These are phyloP conservation scores for Xylariales sp. DNA, from an alignment of 2,329 filamentous ascomycete genomes.

Conservation along the genomic window DNA sequence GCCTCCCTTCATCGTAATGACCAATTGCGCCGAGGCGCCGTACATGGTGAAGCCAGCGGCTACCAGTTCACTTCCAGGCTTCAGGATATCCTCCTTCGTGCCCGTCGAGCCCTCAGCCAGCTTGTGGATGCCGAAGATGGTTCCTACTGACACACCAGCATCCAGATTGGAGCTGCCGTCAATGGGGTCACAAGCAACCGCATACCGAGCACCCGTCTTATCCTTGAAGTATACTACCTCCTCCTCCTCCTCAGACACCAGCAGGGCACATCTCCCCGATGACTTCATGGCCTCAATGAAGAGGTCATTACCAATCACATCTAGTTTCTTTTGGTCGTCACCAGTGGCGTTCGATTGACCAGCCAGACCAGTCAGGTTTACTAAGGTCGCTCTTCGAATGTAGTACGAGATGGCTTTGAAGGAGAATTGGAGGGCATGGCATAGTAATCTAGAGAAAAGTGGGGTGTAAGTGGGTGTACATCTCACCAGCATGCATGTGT, in stretches of 20 bases:
- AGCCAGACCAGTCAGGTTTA: constrained; percentile 92
- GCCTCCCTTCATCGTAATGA: constrained; percentile 93
- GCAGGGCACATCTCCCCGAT: constrained; percentile 80
- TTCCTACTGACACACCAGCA: constrained; percentile 94
- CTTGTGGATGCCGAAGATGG: constrained; percentile 94
- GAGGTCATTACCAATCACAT: constrained; percentile 97
- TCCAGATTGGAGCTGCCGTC: constrained; percentile 97
- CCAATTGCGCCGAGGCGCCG: constrained; percentile 90
- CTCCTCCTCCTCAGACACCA: constrained; percentile 98
- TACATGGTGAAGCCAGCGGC: constrained; percentile 99
- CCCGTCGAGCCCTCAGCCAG: constrained; percentile 71
- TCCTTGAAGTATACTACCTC: constrained; percentile 82
- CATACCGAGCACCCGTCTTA: constrained; percentile 75
- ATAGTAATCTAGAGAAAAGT: constrained; percentile 93
- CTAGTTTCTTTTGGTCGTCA: constrained; percentile 99
- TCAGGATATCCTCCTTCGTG: constrained; percentile 79
- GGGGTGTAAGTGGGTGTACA: no score
- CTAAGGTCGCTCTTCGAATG: constrained; percentile 90
- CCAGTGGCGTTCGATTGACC: constrained; percentile 93
- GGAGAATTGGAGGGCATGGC: constrained; percentile 96
- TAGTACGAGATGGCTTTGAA: constrained; percentile 99
- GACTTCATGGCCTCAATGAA: constrained; percentile 95
- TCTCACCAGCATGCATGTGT: not conserved
- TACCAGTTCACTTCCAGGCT: constrained; percentile 84
- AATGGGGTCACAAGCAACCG: constrained; percentile 95